Conservation (phyloP, 2,329 filamentous ascomycete species). For the Colletotrichum musae region DNA sequence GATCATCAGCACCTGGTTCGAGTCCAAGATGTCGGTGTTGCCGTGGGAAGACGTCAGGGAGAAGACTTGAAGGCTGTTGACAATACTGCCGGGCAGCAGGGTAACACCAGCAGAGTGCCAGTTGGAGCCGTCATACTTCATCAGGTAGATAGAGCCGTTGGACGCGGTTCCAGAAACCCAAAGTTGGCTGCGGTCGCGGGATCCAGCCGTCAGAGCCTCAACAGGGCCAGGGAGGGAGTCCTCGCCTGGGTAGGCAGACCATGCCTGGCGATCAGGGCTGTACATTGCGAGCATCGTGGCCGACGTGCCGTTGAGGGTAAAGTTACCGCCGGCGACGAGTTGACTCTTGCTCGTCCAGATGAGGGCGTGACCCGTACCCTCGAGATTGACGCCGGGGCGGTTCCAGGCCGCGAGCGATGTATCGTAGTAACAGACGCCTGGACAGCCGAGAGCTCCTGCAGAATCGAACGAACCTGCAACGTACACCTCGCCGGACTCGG, state of each 20-base stretch:
- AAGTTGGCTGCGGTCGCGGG: slow-evolving; percentile 77
- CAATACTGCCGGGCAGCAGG: slow-evolving; percentile 75
- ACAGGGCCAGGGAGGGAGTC: slow-evolving; percentile 84
- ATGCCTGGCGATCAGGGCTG: slow-evolving; percentile 76
- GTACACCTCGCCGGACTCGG: slow-evolving; percentile 81
- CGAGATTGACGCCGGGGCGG: slow-evolving; percentile 79
- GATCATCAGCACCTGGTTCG: slow-evolving; percentile 81
- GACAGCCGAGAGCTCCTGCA: slow-evolving; percentile 87
- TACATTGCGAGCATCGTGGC: slow-evolving; percentile 79
- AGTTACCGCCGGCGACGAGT: slow-evolving; percentile 83
- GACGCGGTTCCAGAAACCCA: slow-evolving; percentile 83
- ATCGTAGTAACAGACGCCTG: slow-evolving; percentile 85
- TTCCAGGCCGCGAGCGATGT: slow-evolving; percentile 82
- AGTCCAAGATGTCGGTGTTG: slow-evolving; percentile 73
- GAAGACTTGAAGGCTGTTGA: slow-evolving; percentile 88
- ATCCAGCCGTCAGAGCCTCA: slow-evolving; percentile 81
- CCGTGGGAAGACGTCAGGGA: slow-evolving; percentile 78
- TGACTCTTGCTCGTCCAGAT: slow-evolving; percentile 81
- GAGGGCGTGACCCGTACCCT: slow-evolving; percentile 79
- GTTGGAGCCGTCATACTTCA: slow-evolving; percentile 82
- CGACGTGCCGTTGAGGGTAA: slow-evolving; percentile 76
- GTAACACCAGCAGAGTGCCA: slow-evolving; percentile 77
- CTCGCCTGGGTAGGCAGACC: slow-evolving; percentile 75
- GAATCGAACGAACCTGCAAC: slow-evolving; percentile 88
- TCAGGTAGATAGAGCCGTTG: slow-evolving; percentile 79